Evolutionary conservation across 2,329 filamentous ascomycete genomes (phyloP).

Genomic region (Penicillium freii): DNA sequence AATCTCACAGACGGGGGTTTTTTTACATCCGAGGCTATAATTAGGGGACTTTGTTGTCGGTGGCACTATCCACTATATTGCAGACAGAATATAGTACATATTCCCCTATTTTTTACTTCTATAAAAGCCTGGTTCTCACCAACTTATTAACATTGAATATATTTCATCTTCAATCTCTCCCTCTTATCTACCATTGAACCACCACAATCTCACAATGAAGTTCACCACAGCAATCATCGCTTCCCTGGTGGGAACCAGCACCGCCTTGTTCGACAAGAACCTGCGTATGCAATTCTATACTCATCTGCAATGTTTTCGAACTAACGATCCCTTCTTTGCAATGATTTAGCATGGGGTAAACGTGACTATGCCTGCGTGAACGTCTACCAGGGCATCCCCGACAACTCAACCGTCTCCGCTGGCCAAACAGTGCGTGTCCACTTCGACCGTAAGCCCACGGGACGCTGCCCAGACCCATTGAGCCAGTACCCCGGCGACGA

Average conservation of each 20-base stretch:
- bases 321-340: not conserved
- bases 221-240: constrained; percentile 26
- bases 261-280: constrained; percentile 34
- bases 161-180: not conserved
- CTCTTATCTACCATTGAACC: not conserved
- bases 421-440: constrained; percentile 26
- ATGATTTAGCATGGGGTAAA: constrained; percentile 32
- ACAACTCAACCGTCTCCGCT: constrained; percentile 29
- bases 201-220: constrained; percentile 26
- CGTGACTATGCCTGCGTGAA: constrained; percentile 36
- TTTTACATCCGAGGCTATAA: constrained; percentile 3
- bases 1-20: constrained; percentile 1
- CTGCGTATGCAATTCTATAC: constrained; percentile 22
- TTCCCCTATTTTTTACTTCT: not conserved
- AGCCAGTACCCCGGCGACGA: constrained; percentile 20
- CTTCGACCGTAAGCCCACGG: constrained; percentile 30
- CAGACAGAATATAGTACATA: not conserved
- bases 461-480: constrained; percentile 25
- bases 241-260: constrained; percentile 26
- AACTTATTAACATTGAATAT: not conserved
- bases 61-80: not conserved
- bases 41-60: constrained; percentile 1
- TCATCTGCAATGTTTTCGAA: not conserved
- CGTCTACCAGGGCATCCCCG: constrained; percentile 34
- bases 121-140: not conserved